A percentile compares a stretch with the other conserved stretches of the same genome.
phyloP scores from a whole-genome alignment of 805 yeast species.

The Cyberlindnera sargentensis region DNA sequence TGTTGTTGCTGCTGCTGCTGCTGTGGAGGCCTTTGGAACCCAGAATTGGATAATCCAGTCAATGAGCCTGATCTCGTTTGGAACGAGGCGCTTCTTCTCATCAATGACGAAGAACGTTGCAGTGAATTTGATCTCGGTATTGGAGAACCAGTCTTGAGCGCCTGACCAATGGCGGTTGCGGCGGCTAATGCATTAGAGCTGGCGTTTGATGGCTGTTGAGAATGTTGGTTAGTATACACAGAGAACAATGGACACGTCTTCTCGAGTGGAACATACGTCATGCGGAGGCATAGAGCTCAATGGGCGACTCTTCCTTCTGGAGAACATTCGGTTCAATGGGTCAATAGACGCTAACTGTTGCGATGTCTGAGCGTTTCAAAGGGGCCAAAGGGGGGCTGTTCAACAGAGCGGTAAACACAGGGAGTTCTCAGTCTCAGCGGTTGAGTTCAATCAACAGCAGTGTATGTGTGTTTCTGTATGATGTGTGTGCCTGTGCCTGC shows the following conservation, averaged over 20 bases:
- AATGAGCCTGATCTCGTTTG: constrained; percentile 12
- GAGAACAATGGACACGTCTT: not conserved
- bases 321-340: not conserved
- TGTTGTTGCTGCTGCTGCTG: not conserved
- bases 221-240: not conserved
- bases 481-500: too few species aligned
- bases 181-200: constrained; percentile 56
- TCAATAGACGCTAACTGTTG: too few species aligned
- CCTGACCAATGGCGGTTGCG: constrained; percentile 48
- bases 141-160: constrained; percentile 30
- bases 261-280: not conserved
- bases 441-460: too few species aligned
- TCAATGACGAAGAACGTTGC: constrained; percentile 18
- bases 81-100: constrained; percentile 8
- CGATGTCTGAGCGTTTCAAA: not conserved
- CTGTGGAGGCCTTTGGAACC: not conserved
- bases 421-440: too few species aligned
- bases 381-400: not conserved
- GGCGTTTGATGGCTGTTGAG: constrained; percentile 21
- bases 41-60: constrained; percentile 10
- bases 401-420: too few species aligned
- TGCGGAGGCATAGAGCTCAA: constrained; percentile 1
- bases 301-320: constrained; percentile 2
- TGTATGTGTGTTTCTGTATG: too few species aligned
- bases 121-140: constrained; percentile 25